Conservation (phyloP, 495 filamentous ascomycete genomes). For the Trichoderma orchidacearum region DNA sequence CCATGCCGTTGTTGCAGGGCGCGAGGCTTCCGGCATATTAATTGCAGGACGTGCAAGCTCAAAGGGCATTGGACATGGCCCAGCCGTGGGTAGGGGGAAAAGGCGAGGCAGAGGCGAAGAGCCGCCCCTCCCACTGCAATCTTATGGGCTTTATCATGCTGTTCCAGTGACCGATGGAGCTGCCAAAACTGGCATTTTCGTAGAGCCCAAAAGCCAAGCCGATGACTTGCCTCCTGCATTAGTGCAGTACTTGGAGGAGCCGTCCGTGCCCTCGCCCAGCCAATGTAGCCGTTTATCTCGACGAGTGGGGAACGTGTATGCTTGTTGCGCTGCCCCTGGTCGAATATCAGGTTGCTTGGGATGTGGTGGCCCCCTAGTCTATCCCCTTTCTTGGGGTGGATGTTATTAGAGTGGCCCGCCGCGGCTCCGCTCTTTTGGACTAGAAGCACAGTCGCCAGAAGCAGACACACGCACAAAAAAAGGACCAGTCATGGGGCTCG, state of each 20-base stretch:
- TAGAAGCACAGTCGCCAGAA: not conserved
- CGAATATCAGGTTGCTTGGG: not conserved
- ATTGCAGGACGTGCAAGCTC: not conserved
- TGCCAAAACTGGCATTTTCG: not conserved
- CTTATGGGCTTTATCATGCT: not conserved
- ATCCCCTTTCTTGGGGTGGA: not conserved
- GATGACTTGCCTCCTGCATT: constrained; percentile 1
- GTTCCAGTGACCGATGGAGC: not conserved
- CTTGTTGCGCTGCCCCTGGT: not conserved
- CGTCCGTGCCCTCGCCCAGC: not conserved
- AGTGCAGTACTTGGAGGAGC: not conserved
- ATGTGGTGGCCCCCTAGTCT: not conserved
- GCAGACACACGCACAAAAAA: not conserved
- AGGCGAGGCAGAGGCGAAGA: not conserved
- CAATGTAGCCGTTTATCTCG: not conserved
- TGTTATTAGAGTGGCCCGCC: not conserved
- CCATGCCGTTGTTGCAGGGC: not conserved
- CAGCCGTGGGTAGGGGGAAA: too few species aligned
- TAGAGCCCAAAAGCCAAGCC: not conserved
- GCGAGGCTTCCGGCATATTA: not conserved
- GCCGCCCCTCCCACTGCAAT: not conserved
- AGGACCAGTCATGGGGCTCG: too few species aligned
- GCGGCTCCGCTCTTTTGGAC: not conserved
- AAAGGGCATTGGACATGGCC: too few species aligned
- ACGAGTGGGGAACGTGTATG: not conserved